Conservation (phyloP, 371 early-diverging fungal genomes). For the Mucor indicus region DNA sequence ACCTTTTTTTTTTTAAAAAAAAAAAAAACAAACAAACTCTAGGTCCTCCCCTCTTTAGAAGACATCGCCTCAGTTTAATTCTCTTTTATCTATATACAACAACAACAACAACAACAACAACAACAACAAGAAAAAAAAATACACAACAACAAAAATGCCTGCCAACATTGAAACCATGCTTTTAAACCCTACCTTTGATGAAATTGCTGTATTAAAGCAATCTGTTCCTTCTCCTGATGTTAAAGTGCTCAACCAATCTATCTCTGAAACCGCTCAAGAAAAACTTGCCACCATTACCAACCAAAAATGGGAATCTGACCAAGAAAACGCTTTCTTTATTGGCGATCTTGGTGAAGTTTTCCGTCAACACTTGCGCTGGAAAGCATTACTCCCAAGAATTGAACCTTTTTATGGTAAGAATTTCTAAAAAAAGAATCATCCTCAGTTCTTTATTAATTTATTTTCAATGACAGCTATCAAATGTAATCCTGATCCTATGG, state of each 20-base stretch:
- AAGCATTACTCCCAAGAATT: slow-evolving; percentile 79
- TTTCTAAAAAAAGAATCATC: background rate
- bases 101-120: background rate
- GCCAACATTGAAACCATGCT: slow-evolving; percentile 35
- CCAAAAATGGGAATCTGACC: slow-evolving; percentile 55
- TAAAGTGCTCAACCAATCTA: slow-evolving; percentile 26
- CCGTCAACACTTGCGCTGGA: slow-evolving; percentile 86
- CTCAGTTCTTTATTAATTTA: slow-evolving; percentile 2
- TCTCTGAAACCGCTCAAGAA: slow-evolving; percentile 31
- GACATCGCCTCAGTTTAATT: slow-evolving; percentile 4
- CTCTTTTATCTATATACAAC: background rate
- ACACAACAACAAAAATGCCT: slow-evolving; percentile 25
- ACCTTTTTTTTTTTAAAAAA: background rate
- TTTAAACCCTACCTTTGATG: slow-evolving; percentile 18
- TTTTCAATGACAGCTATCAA: slow-evolving; percentile 76
- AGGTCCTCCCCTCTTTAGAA: background rate
- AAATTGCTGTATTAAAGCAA: slow-evolving; percentile 9
- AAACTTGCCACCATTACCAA: slow-evolving; percentile 37
- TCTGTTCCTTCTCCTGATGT: slow-evolving; percentile 15
- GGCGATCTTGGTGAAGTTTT: slow-evolving; percentile 87
- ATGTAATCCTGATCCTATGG: slow-evolving; percentile 90
- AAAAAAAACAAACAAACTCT: too few relatives aligned
- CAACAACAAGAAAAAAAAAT: background rate
- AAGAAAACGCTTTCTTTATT: slow-evolving; percentile 92
- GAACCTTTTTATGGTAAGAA: slow-evolving; percentile 90